A percentile compares a stretch with the other conserved stretches of the same genome.
Evolutionary conservation across 2,329 filamentous ascomycete genomes (phyloP).

Genomic region (Alternaria sp.): DNA sequence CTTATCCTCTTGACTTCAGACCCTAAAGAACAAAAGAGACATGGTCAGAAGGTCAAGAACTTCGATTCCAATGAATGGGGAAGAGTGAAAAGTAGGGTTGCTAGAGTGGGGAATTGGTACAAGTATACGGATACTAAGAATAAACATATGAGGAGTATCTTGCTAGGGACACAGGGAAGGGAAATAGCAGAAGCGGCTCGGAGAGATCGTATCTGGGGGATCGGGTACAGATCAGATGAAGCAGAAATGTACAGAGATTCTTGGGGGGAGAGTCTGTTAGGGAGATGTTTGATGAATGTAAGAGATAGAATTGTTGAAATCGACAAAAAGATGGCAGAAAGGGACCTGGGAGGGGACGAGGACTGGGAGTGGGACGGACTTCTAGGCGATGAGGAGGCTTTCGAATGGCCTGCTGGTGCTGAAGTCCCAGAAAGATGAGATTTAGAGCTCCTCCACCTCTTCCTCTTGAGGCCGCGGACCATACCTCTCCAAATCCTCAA

Average conservation of each 20-base stretch:
- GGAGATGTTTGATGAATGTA: constrained; percentile 67
- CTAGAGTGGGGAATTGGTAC: neutral
- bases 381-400: neutral
- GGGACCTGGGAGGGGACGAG: neutral
- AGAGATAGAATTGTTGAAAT: constrained; percentile 57
- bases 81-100: neutral
- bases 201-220: constrained; percentile 24
- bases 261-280: constrained; percentile 71
- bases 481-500: neutral
- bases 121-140: neutral
- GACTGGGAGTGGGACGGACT: neutral
- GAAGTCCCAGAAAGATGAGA: neutral
- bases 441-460: neutral
- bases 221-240: constrained; percentile 20
- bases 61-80: neutral
- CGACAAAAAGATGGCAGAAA: neutral
- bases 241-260: constrained; percentile 48
- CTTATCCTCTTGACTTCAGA: neutral
- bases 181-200: constrained; percentile 48
- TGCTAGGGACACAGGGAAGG: constrained; percentile 48
- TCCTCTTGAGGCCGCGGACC: neutral
- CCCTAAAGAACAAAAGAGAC: neutral
- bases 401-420: neutral
- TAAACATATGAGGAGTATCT: constrained; percentile 45
- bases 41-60: neutral